Percentiles rank a stretch among this genome's conserved stretches.
Conservation (phyloP, 495 filamentous ascomycete genomes). For the Annulohypoxylon maeteangense region DNA sequence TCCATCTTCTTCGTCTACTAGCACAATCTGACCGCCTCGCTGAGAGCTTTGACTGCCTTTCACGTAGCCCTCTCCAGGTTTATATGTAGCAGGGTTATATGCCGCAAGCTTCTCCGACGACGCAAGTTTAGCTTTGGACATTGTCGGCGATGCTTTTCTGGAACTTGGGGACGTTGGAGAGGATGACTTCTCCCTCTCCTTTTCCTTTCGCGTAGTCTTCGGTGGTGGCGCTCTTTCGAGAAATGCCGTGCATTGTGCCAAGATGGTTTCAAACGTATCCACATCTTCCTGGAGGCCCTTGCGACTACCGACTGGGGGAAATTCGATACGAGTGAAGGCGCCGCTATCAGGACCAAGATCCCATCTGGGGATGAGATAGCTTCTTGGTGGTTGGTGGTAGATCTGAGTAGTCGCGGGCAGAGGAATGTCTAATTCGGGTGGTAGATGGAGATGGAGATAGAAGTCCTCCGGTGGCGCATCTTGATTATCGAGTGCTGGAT, state of each 20-base stretch:
- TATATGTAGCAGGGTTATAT: constrained; percentile 85
- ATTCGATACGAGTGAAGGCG: constrained; percentile 90
- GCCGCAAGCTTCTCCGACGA: constrained; percentile 59
- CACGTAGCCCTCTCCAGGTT: constrained; percentile 81
- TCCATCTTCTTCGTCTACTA: constrained; percentile 94
- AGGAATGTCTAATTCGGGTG: constrained; percentile 91
- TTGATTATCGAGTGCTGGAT: constrained; percentile 65
- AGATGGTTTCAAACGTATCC: constrained; percentile 95
- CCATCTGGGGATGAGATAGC: constrained; percentile 94
- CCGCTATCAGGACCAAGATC: constrained; percentile 86
- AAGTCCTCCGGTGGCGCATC: constrained; percentile 85
- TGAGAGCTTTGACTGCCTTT: constrained; percentile 61
- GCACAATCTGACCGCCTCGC: constrained; percentile 80
- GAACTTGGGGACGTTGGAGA: constrained; percentile 51
- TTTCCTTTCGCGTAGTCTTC: constrained; percentile 50
- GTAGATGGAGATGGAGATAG: constrained; percentile 91
- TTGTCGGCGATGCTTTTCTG: constrained; percentile 50
- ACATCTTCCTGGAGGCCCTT: constrained; percentile 87
- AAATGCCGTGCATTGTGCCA: constrained; percentile 95
- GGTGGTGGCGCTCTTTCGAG: constrained; percentile 78
- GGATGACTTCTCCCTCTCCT: constrained; percentile 65
- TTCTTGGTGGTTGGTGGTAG: constrained; percentile 88
- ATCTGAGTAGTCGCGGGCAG: constrained; percentile 94
- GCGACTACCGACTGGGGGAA: constrained; percentile 75
- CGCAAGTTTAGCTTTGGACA: constrained; percentile 51